Conservation (phyloP, 768 basidiomycete species). For the Trametes coccinea region DNA sequence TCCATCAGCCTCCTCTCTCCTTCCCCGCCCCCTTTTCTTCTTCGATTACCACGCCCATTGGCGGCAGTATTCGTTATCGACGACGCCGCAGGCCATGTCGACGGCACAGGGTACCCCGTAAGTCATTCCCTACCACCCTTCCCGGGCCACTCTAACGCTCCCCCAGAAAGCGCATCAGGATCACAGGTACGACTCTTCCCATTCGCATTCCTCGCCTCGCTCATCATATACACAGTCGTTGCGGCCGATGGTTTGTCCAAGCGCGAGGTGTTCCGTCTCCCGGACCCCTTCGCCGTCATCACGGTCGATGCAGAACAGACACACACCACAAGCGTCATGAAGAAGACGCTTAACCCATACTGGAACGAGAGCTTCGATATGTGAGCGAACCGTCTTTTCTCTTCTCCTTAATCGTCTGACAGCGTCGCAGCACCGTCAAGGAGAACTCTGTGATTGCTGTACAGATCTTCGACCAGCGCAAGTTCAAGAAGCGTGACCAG, state of each 20-base stretch:
- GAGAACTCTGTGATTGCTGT: slow-evolving; percentile 98
- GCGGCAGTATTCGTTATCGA: not conserved
- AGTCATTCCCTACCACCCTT: slow-evolving; percentile 10
- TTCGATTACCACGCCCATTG: not conserved
- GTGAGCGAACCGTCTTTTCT: slow-evolving; percentile 45
- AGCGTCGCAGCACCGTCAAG: slow-evolving; percentile 74
- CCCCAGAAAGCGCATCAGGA: slow-evolving; percentile 69
- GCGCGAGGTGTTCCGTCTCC: slow-evolving; percentile 93
- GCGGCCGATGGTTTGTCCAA: slow-evolving; percentile 93
- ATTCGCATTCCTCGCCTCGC: not conserved
- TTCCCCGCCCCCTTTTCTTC: not conserved
- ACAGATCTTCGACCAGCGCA: slow-evolving; percentile 98
- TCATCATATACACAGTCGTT: slow-evolving; percentile 62
- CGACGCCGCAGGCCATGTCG: slow-evolving; percentile 27
- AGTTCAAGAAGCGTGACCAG: slow-evolving; percentile 98
- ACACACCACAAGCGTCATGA: slow-evolving; percentile 94
- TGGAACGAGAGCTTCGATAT: slow-evolving; percentile 99
- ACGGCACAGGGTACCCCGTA: slow-evolving; percentile 31
- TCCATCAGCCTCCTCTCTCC: slow-evolving; percentile 3
- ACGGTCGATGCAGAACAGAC: slow-evolving; percentile 98
- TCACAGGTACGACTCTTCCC: slow-evolving; percentile 56
- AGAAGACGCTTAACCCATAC: slow-evolving; percentile 92
- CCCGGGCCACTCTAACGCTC: slow-evolving; percentile 24
- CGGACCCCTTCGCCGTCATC: slow-evolving; percentile 97
- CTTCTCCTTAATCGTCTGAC: not conserved